These are phyloP conservation scores for Monilinia vaccinii-corymbosi DNA, from an alignment of 2,329 filamentous ascomycete species.

Conservation along the genomic window DNA sequence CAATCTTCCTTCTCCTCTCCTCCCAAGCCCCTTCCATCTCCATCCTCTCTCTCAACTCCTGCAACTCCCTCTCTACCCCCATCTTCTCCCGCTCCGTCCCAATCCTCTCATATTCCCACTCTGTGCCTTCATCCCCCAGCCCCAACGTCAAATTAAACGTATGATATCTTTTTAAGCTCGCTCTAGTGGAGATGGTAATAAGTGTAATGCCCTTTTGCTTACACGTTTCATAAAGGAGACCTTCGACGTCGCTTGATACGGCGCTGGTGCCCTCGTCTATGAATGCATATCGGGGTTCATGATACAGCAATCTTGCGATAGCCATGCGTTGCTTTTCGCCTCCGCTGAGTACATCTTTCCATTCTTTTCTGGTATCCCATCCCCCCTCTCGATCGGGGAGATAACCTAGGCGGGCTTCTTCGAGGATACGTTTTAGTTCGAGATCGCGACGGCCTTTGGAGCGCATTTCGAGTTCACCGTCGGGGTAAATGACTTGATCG, in stretches of 20 bases:
- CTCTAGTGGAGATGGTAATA: conserved; percentile 91
- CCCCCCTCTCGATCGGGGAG: conserved; percentile 86
- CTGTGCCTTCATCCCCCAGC: conserved; percentile 67
- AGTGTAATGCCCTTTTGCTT: conserved; percentile 92
- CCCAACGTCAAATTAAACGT: conserved; percentile 83
- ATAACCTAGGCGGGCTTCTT: conserved; percentile 80
- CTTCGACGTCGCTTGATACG: conserved; percentile 90
- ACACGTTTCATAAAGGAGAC: conserved; percentile 81
- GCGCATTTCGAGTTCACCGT: conserved; percentile 90
- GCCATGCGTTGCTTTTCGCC: conserved; percentile 96
- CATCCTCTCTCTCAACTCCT: conserved; percentile 72
- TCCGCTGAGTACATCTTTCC: conserved; percentile 96
- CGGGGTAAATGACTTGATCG: conserved; percentile 96
- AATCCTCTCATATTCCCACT: conserved; percentile 90
- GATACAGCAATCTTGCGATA: conserved; percentile 83
- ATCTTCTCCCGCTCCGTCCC: conserved; percentile 90
- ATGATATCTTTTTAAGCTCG: conserved; percentile 92
- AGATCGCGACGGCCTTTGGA: conserved; percentile 68
- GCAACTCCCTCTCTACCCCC: conserved; percentile 82
- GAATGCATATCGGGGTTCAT: conserved; percentile 89
- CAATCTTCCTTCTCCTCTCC: conserved; percentile 67
- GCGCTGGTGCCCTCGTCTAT: conserved; percentile 94
- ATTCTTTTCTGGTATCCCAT: conserved; percentile 94
- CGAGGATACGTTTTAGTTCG: conserved; percentile 68
- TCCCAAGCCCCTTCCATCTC: conserved; percentile 81